These are phyloP conservation scores for Colletotrichum euphorbiae DNA, from an alignment of 2,329 filamentous ascomycete species.

Conservation along the genomic window DNA sequence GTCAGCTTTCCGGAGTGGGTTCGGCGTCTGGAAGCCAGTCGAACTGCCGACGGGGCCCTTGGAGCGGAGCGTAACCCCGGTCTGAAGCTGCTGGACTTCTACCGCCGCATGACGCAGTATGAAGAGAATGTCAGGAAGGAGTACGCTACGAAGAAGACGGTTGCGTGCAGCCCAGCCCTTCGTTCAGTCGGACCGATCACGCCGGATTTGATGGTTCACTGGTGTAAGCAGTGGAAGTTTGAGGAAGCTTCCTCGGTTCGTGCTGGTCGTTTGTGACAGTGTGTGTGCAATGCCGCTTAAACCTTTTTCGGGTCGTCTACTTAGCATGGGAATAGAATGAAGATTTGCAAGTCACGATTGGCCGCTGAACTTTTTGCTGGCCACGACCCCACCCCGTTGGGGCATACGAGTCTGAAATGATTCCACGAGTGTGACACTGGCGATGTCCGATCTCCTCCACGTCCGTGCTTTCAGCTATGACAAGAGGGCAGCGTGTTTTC, in stretches of 20 bases:
- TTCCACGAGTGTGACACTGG: no score
- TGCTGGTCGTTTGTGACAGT: slow-evolving; percentile 22
- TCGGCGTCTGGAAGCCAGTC: slow-evolving; percentile 54
- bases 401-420: rapidly evolving
- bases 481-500: no score
- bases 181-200: slow-evolving; percentile 54
- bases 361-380: no score
- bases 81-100: slow-evolving; percentile 65
- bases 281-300: no score
- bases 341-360: background rate
- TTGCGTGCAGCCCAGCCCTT: slow-evolving; percentile 55
- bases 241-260: slow-evolving; percentile 8
- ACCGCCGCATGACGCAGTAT: slow-evolving; percentile 44
- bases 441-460: no score
- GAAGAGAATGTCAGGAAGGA: slow-evolving; percentile 42
- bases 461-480: no score
- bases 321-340: background rate
- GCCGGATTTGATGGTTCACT: slow-evolving; percentile 58
- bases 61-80: slow-evolving; percentile 57
- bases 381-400: no score
- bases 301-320: background rate
- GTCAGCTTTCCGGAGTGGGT: slow-evolving; percentile 61
- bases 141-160: slow-evolving; percentile 55
- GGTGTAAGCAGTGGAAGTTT: slow-evolving; percentile 60
- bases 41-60: slow-evolving; percentile 47